Base-by-base conservation (phyloP, 78 protist species). In the Capsaspora owczarzaki region DNA sequence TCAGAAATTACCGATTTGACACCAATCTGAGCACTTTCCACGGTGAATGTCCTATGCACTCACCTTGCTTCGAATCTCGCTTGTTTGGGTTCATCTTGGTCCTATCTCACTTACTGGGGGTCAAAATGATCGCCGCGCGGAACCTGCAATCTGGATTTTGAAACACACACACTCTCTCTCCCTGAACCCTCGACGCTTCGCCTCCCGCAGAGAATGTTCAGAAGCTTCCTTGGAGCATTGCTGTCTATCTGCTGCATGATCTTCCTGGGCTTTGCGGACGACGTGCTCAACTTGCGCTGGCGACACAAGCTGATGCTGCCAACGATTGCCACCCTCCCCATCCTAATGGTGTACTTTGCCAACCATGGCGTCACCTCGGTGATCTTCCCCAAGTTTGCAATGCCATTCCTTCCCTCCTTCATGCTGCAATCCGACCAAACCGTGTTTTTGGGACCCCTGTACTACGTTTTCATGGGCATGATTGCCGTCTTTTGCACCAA, bases 251-350 rank as follows among this genome's bases (percentile, higher is more conserved):
- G 89, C 44, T 86, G 92, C 75, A 95, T 91, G 95, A 63, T 89
- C 38, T 84, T 97, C 63, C 87, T 96, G n/a, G 99, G 99, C 74
- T 97, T 97, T 47, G 96, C 93, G 10, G 99, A 97, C 83, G 97
- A 97, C 61, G 99, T 97, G 29, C 89, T 97, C 16, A 93, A 95
- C 69, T 87, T 97, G 19, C 53, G 90, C 1, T 94, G 95, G 95
- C 38, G 84, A 43, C 82, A 89, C 84, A 97, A 97, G 78, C 78
- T 97, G 19, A 22, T 87, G 19, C 81, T 96, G 27, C 92, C 99
- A 20, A 46, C 91, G 70, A n/a, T 94, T 12, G 96, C 98, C 20
- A 33, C 97, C 31, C 78, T 96, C n/a, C 99, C 99, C 31, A 61
- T 97, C 47, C 81, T 97, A n/a, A 82, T 91, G 46, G 90, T 91